Evolutionary conservation across 345 rosid genomes (phyloP).

Genomic region (Sonneratia caseolaris): DNA sequence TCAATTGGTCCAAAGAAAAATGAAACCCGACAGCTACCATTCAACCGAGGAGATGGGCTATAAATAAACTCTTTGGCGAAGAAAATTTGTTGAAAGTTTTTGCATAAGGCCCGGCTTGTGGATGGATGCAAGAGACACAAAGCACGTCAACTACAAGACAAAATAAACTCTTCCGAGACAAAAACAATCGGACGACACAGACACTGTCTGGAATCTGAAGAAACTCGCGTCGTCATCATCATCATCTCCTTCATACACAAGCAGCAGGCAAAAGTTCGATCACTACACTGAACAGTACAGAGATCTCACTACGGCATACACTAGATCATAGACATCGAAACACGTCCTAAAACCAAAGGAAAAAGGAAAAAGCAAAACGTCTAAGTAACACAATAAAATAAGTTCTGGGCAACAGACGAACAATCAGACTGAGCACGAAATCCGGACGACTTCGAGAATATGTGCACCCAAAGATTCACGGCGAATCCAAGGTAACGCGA

Average conservation of each 20-base stretch:
- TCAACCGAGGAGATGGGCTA: not conserved
- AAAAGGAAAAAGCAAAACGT: too few species aligned
- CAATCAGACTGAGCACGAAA: not conserved
- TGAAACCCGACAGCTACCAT: not conserved
- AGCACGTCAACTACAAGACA: not conserved
- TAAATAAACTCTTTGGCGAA: not conserved
- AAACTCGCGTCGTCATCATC: not conserved
- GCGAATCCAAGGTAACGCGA: too few species aligned
- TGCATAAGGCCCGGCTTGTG: not conserved
- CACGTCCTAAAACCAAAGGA: too few species aligned
- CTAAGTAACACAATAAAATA: not conserved
- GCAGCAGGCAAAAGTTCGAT: not conserved
- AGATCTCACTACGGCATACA: not conserved
- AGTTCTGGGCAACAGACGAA: not conserved
- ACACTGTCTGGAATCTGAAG: not conserved
- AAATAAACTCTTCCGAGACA: not conserved
- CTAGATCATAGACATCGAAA: not conserved
- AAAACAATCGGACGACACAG: not conserved
- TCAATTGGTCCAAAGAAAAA: not conserved
- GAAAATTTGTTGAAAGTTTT: not conserved
- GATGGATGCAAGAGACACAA: not conserved
- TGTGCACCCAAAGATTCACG: not conserved
- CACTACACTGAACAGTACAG: not conserved
- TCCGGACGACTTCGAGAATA: not conserved
- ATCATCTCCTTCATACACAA: not conserved